phyloP scores from a whole-genome alignment of 2,329 filamentous ascomycete species.

The Colletotrichum navitas region DNA sequence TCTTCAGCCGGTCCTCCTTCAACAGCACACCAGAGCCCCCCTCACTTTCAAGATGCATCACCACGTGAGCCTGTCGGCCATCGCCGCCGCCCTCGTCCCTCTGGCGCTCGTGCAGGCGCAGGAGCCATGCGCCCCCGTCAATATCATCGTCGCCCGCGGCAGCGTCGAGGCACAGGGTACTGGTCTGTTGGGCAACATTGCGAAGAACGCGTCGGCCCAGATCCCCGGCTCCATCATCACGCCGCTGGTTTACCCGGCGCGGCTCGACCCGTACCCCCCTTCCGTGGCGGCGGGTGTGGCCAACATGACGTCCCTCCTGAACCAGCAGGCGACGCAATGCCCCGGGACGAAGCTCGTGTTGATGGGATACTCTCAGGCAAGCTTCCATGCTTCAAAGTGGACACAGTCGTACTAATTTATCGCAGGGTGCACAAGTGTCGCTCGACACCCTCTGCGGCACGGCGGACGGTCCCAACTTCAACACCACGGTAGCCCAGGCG shows the following conservation, averaged over 20 bases:
- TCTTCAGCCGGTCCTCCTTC: too few relatives aligned
- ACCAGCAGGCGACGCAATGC: constrained; percentile 51
- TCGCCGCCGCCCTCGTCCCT: constrained; percentile 29
- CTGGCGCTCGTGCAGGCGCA: constrained; percentile 22
- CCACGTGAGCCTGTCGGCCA: constrained; percentile 22
- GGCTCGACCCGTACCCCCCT: constrained; percentile 49
- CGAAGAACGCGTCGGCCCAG: constrained; percentile 48
- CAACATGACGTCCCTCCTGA: constrained; percentile 49
- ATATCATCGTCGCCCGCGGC: constrained; percentile 57
- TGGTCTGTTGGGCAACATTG: constrained; percentile 52
- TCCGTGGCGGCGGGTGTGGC: constrained; percentile 53
- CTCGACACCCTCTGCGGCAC: constrained; percentile 55
- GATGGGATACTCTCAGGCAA: constrained; percentile 58
- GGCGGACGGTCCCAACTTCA: constrained; percentile 46
- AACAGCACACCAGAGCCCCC: background rate
- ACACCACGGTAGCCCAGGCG: constrained; percentile 45
- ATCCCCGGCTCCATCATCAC: constrained; percentile 52
- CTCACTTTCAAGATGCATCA: constrained; percentile 19
- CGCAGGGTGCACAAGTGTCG: constrained; percentile 55
- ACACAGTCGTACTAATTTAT: background rate
- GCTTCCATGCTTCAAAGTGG: background rate
- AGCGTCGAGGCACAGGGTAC: constrained; percentile 52
- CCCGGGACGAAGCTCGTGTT: constrained; percentile 56
- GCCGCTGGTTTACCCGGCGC: constrained; percentile 57
- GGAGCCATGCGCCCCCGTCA: constrained; percentile 45